Conservation (phyloP, 75 land plant genomes). For the Picea sitchensis region DNA sequence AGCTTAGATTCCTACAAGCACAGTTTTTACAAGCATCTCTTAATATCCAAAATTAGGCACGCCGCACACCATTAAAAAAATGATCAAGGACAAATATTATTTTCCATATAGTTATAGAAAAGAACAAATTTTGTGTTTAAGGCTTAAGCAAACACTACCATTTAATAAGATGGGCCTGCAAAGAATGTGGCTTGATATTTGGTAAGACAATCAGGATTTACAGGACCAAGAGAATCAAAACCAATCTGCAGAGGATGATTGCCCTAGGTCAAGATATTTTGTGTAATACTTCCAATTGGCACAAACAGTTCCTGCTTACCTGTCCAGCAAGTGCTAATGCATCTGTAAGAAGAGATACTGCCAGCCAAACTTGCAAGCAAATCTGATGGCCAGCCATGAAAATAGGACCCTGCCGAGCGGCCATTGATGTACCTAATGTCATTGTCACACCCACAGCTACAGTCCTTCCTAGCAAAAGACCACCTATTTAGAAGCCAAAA, state of each 20-base stretch:
- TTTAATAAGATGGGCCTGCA: neutral
- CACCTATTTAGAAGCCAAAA: constrained; percentile 45
- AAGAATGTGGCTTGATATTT: neutral
- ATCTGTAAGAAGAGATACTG: constrained; percentile 91
- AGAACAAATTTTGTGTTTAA: neutral
- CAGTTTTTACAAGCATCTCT: no score
- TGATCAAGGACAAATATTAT: neutral
- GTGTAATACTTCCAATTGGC: neutral
- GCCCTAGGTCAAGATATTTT: neutral
- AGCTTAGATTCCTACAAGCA: no score
- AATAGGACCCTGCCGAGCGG: constrained; percentile 88
- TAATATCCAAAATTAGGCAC: no score
- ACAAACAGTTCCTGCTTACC: constrained; percentile 26
- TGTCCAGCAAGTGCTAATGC: constrained; percentile 90
- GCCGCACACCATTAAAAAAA: no score
- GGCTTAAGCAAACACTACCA: neutral
- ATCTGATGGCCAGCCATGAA: constrained; percentile 98
- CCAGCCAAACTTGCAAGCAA: constrained; percentile 89
- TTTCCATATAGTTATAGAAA: neutral
- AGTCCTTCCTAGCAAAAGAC: constrained; percentile 86
- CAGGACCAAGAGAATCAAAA: neutral
- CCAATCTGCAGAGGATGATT: neutral
- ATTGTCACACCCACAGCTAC: constrained; percentile 61
- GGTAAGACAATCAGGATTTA: neutral
- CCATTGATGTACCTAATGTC: constrained; percentile 95